phyloP scores from a whole-genome alignment of 2,329 filamentous ascomycete genomes.

The Penicillium sp. region DNA sequence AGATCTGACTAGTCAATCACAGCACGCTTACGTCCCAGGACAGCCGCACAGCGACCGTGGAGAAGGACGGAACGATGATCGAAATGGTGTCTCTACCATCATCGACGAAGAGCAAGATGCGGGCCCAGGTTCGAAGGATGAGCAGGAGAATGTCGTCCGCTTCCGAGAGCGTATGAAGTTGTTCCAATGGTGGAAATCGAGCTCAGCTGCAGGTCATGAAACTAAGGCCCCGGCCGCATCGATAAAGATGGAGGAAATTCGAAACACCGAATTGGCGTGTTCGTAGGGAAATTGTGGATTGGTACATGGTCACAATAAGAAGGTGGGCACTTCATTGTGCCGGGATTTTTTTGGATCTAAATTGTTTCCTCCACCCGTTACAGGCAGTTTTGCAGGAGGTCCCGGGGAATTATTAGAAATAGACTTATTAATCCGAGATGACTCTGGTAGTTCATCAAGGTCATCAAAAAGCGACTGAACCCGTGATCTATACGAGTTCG shows the following conservation, averaged over 20 bases:
- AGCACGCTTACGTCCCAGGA: conserved; percentile 36
- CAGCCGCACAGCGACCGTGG: conserved; percentile 29
- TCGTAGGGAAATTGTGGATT: conserved; percentile 2
- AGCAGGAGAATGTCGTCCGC: conserved; percentile 27
- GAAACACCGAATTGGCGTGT: neutral
- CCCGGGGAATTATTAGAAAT: conserved; percentile 19
- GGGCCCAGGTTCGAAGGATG: conserved; percentile 29
- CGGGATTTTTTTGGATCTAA: conserved; percentile 36
- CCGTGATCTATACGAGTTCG: conserved; percentile 23
- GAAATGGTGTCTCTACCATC: conserved; percentile 26
- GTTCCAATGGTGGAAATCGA: conserved; percentile 14
- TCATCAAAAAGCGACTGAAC: conserved; percentile 40
- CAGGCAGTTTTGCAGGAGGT: conserved; percentile 15
- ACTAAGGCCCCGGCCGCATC: conserved; percentile 2
- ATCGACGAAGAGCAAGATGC: conserved; percentile 28
- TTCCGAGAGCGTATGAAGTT: conserved; percentile 19
- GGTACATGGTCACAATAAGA: conserved; percentile 35
- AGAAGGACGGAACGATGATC: conserved; percentile 30
- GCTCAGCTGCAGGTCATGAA: conserved; percentile 1
- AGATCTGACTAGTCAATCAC: conserved; percentile 29
- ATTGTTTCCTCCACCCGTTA: conserved; percentile 18
- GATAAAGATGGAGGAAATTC: neutral
- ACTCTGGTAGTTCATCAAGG: conserved; percentile 37
- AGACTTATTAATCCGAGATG: conserved; percentile 22
- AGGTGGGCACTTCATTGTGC: conserved; percentile 46